phyloP scores from a whole-genome alignment of 1,284 basidiomycete species.

The Porogramme epimiltina region DNA sequence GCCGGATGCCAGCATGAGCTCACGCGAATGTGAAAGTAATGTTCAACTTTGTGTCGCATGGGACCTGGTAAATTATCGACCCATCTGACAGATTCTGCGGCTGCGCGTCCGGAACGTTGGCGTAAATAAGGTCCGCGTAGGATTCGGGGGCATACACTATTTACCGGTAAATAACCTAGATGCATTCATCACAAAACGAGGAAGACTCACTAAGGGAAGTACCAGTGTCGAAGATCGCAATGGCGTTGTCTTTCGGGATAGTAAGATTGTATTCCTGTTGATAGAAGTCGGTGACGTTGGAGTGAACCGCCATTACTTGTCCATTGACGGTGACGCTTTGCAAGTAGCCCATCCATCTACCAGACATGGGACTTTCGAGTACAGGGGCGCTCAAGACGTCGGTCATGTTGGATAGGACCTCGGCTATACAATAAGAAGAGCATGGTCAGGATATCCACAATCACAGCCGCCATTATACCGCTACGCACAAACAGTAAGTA shows the following conservation, averaged over 20 bases:
- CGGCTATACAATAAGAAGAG: no score
- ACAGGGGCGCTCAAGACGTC: constrained; percentile 7
- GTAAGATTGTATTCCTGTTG: not conserved
- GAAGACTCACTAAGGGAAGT: constrained; percentile 2
- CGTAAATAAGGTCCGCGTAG: no score
- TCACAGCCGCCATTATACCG: no score
- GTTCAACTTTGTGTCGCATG: constrained; percentile 13
- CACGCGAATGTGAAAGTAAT: constrained; percentile 16
- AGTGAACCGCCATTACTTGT: not conserved
- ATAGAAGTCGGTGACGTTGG: not conserved
- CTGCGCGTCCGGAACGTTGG: no score
- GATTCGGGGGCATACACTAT: no score
- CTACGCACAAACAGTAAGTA: constrained; percentile 27
- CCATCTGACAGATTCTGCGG: not conserved
- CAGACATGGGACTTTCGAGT: not conserved
- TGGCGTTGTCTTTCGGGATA: not conserved
- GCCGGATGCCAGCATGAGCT: no score
- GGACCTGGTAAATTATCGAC: not conserved
- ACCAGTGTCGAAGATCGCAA: constrained; percentile 4
- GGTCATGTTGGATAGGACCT: constrained; percentile 9
- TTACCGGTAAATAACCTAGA: no score
- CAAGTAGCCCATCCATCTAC: constrained; percentile 11
- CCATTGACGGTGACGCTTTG: constrained; percentile 17
- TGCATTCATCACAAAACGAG: not conserved
- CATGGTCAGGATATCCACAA: no score